Conservation (phyloP, 306 rosid genomes). For the Glycine soja region DNA sequence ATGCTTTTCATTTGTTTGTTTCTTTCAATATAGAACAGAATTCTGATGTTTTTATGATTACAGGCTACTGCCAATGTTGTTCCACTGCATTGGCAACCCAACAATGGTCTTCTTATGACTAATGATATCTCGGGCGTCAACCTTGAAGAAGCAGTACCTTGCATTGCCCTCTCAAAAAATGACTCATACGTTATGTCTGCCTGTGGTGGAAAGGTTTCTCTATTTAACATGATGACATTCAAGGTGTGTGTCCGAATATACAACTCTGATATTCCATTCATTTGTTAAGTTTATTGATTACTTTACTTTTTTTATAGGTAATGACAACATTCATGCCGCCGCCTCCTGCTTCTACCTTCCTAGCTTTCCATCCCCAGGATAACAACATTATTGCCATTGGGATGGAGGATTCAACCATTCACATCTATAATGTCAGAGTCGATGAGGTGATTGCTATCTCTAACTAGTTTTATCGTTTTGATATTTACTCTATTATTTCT, state of each 20-base stretch:
- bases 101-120: conserved; percentile 81
- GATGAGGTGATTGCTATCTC: conserved; percentile 67
- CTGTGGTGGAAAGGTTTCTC: conserved; percentile 84
- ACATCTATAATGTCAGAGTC: conserved; percentile 74
- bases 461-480: background rate
- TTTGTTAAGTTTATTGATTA: conserved; percentile 37
- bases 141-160: conserved; percentile 86
- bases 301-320: conserved; percentile 56
- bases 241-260: conserved; percentile 57
- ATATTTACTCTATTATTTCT: conserved; percentile 9
- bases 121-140: conserved; percentile 79
- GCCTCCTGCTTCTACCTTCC: conserved; percentile 80
- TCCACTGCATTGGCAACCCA: conserved; percentile 89
- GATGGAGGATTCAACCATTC: conserved; percentile 89
- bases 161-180: conserved; percentile 84
- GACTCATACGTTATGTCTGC: conserved; percentile 89
- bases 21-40: conserved; percentile 41
- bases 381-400: conserved; percentile 94
- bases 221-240: conserved; percentile 83
- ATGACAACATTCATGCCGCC: conserved; percentile 84
- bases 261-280: conserved; percentile 18
- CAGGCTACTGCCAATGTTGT: conserved; percentile 90
- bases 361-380: conserved; percentile 86
- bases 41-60: conserved; percentile 53
- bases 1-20: conserved; percentile 24